These are phyloP conservation scores for Parastagonospora avenae DNA, from an alignment of 2,329 filamentous ascomycete species.

Conservation along the genomic window DNA sequence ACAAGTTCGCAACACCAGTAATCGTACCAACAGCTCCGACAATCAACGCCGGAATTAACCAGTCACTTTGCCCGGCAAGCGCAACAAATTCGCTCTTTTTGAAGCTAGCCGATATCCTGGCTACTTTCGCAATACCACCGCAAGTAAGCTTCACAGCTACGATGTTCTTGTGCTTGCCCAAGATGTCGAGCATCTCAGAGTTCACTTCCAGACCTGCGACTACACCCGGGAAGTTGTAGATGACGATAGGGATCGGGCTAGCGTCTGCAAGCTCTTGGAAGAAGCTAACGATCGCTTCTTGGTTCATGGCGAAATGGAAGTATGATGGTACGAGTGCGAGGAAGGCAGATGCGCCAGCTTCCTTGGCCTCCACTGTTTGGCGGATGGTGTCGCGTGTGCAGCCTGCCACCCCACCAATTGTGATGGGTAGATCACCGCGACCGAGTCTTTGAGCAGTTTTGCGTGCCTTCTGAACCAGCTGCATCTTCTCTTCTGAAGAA, in stretches of 20 bases:
- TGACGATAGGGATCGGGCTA: constrained; percentile 50
- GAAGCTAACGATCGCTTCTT: constrained; percentile 42
- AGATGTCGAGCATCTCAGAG: constrained; percentile 46
- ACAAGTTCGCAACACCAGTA: constrained; percentile 67
- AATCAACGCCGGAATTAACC: constrained; percentile 61
- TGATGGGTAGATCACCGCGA: constrained; percentile 46
- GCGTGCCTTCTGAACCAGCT: constrained; percentile 47
- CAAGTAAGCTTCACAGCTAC: constrained; percentile 48
- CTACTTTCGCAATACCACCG: constrained; percentile 50
- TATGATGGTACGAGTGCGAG: constrained; percentile 49
- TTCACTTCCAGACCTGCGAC: constrained; percentile 52
- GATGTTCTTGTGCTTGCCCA: constrained; percentile 45
- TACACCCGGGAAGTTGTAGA: constrained; percentile 56
- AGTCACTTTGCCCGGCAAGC: constrained; percentile 52
- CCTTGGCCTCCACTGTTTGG: constrained; percentile 44
- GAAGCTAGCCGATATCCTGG: constrained; percentile 46
- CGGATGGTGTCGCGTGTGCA: constrained; percentile 51
- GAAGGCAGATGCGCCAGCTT: constrained; percentile 47
- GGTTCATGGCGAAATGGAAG: constrained; percentile 49
- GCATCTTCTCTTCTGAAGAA: constrained; percentile 46
- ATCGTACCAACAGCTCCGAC: constrained; percentile 66
- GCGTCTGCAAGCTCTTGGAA: constrained; percentile 46
- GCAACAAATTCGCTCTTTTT: constrained; percentile 46
- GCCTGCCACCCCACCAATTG: constrained; percentile 49
- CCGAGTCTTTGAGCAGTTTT: constrained; percentile 44